Conservation (phyloP, 176 grass and related monocot genomes). For the Rhipidocladum racemiflorum region DNA sequence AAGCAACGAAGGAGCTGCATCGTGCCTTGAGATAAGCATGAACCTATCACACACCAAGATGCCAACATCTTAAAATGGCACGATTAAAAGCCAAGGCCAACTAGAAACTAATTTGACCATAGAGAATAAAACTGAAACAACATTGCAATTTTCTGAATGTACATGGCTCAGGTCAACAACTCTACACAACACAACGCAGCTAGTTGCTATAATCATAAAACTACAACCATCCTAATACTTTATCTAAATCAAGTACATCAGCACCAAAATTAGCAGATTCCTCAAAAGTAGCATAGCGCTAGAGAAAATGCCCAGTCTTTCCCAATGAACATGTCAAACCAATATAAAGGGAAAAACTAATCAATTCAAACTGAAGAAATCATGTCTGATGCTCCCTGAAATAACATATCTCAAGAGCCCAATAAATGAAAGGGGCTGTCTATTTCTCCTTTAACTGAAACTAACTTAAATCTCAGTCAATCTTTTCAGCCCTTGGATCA, state of each 20-base stretch:
- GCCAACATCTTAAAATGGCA: background rate
- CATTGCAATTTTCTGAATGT: background rate
- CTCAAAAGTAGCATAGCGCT: background rate
- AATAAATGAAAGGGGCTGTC: background rate
- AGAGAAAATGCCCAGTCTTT: background rate
- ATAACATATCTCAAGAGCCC: background rate
- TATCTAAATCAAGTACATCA: background rate
- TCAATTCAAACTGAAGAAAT: background rate
- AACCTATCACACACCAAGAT: conserved; percentile 56
- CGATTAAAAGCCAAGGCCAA: background rate
- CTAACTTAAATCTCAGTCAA: too few relatives aligned
- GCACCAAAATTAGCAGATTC: background rate
- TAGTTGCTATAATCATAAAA: background rate
- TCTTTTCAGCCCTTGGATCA: too few relatives aligned
- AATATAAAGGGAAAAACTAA: background rate
- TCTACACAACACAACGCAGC: background rate
- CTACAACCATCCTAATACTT: background rate
- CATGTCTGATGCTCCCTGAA: background rate
- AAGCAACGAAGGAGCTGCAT: conserved; percentile 50
- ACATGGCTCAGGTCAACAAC: background rate
- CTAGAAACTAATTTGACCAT: background rate
- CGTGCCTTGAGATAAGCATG: conserved; percentile 72
- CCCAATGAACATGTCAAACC: background rate
- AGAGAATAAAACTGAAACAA: background rate
- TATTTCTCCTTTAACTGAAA: too few relatives aligned